Evolutionary conservation across 148 eudicot genomes (phyloP).

Genomic region (Dysphania ambrosioides): DNA sequence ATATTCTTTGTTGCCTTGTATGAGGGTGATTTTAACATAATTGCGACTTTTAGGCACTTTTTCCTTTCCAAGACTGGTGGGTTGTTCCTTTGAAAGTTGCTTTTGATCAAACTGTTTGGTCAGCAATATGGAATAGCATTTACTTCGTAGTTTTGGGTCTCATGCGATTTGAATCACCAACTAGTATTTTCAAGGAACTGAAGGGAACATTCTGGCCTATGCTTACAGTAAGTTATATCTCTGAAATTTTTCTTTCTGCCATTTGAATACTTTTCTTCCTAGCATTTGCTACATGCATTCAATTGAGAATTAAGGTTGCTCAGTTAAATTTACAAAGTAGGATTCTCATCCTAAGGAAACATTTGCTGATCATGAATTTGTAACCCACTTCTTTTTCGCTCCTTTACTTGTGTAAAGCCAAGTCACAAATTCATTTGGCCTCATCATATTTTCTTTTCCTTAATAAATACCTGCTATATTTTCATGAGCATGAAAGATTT

Average conservation of each 20-base stretch:
- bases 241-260: neutral
- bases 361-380: neutral
- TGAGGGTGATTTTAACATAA: slow-evolving; percentile 1
- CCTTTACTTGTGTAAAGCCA: neutral
- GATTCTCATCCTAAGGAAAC: neutral
- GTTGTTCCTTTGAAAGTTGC: slow-evolving; percentile 81
- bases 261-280: neutral
- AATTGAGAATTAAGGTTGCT: too few species aligned
- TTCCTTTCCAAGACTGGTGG: slow-evolving; percentile 95
- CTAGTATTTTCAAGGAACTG: slow-evolving; percentile 55
- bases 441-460: neutral
- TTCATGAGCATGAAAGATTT: neutral
- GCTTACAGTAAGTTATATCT: slow-evolving; percentile 70
- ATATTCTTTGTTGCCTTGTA: neutral
- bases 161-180: slow-evolving; percentile 77
- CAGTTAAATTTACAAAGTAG: neutral
- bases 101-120: slow-evolving; percentile 92
- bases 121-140: slow-evolving; percentile 91
- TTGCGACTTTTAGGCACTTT: slow-evolving; percentile 50
- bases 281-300: neutral
- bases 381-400: neutral
- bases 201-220: slow-evolving; percentile 83
- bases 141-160: slow-evolving; percentile 70
- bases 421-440: neutral
- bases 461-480: neutral